phyloP scores from a whole-genome alignment of 192 early-diverging fungal species.

The Umbelopsis sp. region DNA sequence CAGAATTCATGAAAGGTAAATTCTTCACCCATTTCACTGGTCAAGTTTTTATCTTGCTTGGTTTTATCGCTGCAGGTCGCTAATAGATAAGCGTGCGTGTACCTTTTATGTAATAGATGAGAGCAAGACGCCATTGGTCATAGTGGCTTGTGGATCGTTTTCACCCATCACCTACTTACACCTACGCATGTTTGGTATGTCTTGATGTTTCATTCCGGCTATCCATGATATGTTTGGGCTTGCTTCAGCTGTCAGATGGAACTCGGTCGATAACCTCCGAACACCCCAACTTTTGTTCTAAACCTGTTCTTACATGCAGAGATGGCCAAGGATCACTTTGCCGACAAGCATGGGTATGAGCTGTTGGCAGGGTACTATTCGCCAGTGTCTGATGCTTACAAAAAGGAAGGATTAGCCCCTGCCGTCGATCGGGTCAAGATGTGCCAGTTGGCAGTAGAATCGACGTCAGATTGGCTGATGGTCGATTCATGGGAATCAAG shows the following conservation, averaged over 20 bases:
- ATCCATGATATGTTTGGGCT: not conserved
- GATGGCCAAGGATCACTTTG: constrained; percentile 93
- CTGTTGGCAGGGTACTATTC: constrained; percentile 96
- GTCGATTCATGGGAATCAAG: constrained; percentile 94
- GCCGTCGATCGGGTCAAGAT: constrained; percentile 89
- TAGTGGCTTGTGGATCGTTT: constrained; percentile 96
- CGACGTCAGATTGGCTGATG: constrained; percentile 91
- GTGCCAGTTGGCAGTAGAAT: constrained; percentile 87
- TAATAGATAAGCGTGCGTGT: not conserved
- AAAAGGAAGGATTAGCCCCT: constrained; percentile 87
- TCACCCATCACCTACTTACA: constrained; percentile 98
- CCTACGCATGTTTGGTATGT: constrained; percentile 96
- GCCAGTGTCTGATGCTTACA: constrained; percentile 93
- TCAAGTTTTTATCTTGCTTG: not conserved
- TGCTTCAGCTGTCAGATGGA: not conserved
- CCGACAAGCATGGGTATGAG: constrained; percentile 75
- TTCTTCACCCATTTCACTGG: not conserved
- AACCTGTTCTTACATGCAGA: constrained; percentile 48
- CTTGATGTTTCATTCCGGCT: not conserved
- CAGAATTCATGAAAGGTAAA: constrained; percentile 31
- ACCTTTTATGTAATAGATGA: constrained; percentile 48
- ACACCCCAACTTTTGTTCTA: not conserved
- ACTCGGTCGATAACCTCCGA: constrained; percentile 17
- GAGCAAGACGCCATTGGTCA: constrained; percentile 80
- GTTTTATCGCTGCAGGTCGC: not conserved